Evolutionary conservation across 169 alveolate genomes (phyloP).

Genomic region (Toxoplasma gondii): DNA sequence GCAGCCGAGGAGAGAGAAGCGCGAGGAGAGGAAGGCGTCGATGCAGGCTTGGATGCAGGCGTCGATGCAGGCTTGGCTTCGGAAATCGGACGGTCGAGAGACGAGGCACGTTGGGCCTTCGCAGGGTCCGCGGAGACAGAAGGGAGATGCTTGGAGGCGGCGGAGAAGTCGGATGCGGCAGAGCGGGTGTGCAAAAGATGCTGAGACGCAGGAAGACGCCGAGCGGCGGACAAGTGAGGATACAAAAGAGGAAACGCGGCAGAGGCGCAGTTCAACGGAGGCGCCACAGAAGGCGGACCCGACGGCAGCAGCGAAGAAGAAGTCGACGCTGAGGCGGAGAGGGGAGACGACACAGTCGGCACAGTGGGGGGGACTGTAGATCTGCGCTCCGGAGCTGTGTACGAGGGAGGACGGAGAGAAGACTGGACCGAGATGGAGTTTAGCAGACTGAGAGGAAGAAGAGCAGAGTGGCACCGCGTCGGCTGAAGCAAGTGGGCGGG

Average conservation of each 20-base stretch:
- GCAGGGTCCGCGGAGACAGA: neutral
- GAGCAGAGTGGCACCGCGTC: neutral
- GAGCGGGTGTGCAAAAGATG: neutral
- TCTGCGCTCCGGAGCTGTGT: neutral
- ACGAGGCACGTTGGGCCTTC: neutral
- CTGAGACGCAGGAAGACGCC: neutral
- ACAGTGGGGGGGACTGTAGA: neutral
- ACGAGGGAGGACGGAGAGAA: neutral
- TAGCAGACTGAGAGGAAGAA: neutral
- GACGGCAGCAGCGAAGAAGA: neutral
- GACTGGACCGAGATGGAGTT: neutral
- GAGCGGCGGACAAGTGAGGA: neutral
- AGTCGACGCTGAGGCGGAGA: neutral
- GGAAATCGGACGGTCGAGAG: neutral
- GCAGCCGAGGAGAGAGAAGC: neutral
- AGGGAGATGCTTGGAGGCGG: neutral
- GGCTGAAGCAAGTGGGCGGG: conserved; percentile 12
- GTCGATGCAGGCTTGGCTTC: too few relatives aligned
- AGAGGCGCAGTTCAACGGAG: neutral
- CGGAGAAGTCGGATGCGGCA: neutral
- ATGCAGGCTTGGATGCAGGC: neutral
- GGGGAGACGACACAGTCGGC: neutral
- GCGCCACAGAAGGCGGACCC: neutral
- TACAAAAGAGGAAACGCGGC: neutral
- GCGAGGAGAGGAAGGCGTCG: neutral